Percentiles rank a stretch among this genome's conserved stretches.
phyloP scores from a whole-genome alignment of 2,329 filamentous ascomycete species.

The Plectosphaerella sp. region DNA sequence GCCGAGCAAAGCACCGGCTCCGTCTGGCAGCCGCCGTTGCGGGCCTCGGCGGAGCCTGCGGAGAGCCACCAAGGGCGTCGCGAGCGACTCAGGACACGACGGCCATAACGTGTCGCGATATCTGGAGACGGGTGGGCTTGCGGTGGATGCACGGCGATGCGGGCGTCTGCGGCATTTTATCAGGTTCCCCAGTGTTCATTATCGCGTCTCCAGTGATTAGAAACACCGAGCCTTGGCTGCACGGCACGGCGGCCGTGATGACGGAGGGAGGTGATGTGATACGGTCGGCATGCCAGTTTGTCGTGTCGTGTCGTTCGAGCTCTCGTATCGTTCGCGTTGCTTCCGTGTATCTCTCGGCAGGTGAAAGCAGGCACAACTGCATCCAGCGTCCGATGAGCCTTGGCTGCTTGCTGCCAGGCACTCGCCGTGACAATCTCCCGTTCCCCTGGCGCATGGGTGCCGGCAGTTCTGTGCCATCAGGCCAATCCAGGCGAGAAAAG shows the following conservation, averaged over 20 bases:
- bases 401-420: background rate
- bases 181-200: constrained; percentile 20
- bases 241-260: background rate
- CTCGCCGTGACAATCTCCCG: background rate
- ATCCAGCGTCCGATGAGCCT: background rate
- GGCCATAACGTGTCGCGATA: background rate
- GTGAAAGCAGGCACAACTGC: too few relatives aligned
- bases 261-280: background rate
- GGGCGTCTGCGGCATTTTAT: constrained; percentile 24
- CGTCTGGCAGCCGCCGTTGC: background rate
- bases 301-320: too few relatives aligned
- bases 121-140: constrained; percentile 1
- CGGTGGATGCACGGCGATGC: constrained; percentile 19
- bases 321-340: too few relatives aligned
- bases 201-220: constrained; percentile 17
- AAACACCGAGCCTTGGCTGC: background rate
- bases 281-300: too few relatives aligned
- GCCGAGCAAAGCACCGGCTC: background rate
- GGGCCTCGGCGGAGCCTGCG: background rate
- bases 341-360: too few relatives aligned
- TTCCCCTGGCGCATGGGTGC: background rate
- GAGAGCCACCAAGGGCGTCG: background rate
- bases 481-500: too few relatives aligned
- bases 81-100: background rate
- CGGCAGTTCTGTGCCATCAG: too few relatives aligned